phyloP scores from a whole-genome alignment of 2,329 filamentous ascomycete genomes.

The Fusarium brachygibbosum region DNA sequence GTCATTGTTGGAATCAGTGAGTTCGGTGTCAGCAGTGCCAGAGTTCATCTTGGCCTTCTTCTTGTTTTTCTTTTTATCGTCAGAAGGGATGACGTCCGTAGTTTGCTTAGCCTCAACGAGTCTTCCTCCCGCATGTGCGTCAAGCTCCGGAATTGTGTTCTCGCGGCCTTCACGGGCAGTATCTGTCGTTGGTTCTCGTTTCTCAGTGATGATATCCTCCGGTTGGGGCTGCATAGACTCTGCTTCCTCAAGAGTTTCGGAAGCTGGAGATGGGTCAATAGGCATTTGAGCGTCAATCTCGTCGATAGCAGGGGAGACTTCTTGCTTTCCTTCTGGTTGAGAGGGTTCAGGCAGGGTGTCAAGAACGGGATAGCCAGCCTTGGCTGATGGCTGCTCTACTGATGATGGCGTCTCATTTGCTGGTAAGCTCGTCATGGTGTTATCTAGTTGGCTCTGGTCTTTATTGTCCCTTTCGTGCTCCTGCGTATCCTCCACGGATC shows the following conservation, averaged over 20 bases:
- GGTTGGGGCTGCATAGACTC: background rate
- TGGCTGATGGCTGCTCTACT: background rate
- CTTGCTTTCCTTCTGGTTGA: background rate
- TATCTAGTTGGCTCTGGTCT: background rate
- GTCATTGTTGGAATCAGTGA: background rate
- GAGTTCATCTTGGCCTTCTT: constrained; percentile 16
- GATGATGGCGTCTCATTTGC: background rate
- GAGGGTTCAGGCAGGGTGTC: background rate
- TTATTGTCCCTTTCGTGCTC: background rate
- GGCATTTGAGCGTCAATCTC: background rate
- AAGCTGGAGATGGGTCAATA: background rate
- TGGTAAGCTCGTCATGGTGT: background rate
- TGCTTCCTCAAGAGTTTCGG: background rate
- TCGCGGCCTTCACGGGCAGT: background rate
- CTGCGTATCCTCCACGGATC: background rate
- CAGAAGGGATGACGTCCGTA: constrained; percentile 2
- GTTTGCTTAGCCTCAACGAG: background rate
- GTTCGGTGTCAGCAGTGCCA: background rate
- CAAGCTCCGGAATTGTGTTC: background rate
- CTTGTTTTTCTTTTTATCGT: constrained; percentile 37
- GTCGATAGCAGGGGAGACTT: background rate
- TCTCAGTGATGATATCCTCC: background rate
- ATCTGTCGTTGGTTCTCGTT: background rate
- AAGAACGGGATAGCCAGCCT: background rate
- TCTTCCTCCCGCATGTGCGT: background rate